These are phyloP conservation scores for Leccinum griseonigrum DNA, from an alignment of 1,284 basidiomycete species.

Conservation along the genomic window DNA sequence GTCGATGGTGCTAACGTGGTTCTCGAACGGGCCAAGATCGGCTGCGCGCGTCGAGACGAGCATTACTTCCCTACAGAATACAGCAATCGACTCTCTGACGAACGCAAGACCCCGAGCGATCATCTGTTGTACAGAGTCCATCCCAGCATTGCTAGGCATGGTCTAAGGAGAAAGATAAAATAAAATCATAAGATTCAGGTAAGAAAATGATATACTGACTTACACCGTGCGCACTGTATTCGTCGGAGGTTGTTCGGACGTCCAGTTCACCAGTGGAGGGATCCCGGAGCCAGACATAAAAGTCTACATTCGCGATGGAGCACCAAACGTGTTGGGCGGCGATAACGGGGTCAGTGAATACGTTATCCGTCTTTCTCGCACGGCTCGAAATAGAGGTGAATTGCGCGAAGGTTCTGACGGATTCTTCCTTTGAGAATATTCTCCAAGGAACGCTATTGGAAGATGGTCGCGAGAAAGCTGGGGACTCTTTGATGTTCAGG, in stretches of 20 bases:
- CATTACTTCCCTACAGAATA: background rate
- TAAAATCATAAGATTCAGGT: too few species aligned
- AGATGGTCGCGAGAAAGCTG: background rate
- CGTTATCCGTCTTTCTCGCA: background rate
- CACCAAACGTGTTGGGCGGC: background rate
- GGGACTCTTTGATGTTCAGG: background rate
- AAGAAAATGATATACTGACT: background rate
- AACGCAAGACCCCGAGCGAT: background rate
- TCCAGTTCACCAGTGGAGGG: background rate
- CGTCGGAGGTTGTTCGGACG: background rate
- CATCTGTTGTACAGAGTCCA: background rate
- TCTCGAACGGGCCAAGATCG: background rate
- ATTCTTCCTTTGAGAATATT: background rate
- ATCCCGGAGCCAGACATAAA: background rate
- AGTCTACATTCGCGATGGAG: background rate
- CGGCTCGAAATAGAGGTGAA: background rate
- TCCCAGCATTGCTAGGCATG: background rate
- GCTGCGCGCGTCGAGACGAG: background rate
- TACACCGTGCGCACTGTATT: background rate
- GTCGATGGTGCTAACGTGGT: background rate
- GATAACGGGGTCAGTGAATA: background rate
- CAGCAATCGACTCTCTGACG: background rate
- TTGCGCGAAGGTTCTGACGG: background rate
- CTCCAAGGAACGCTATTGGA: background rate
- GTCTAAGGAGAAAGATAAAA: background rate